These are phyloP conservation scores for Penicillium hordei DNA, from an alignment of 2,329 filamentous ascomycete genomes.

Conservation along the genomic window DNA sequence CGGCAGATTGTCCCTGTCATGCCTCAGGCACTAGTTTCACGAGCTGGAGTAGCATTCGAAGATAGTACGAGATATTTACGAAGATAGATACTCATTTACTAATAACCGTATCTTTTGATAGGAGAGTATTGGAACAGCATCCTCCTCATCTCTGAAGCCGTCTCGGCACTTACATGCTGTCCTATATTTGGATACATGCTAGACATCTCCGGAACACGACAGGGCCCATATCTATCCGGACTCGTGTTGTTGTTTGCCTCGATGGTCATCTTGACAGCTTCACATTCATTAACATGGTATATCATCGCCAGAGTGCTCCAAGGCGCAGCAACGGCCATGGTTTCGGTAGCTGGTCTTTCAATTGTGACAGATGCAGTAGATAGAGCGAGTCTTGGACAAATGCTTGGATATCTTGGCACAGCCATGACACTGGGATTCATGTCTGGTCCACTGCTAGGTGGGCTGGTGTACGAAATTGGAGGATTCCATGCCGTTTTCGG, in stretches of 20 bases:
- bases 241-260: slow-evolving; percentile 52
- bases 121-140: slow-evolving; percentile 24
- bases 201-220: slow-evolving; percentile 40
- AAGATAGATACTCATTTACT: background rate
- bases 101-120: background rate
- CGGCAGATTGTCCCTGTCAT: slow-evolving; percentile 20
- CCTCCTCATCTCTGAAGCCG: slow-evolving; percentile 18
- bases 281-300: slow-evolving; percentile 49
- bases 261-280: slow-evolving; percentile 56
- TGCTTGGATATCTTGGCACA: slow-evolving; percentile 56
- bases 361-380: slow-evolving; percentile 60
- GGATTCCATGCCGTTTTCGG: slow-evolving; percentile 60
- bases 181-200: slow-evolving; percentile 21
- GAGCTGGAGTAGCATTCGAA: slow-evolving; percentile 15
- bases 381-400: slow-evolving; percentile 57
- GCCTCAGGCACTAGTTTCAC: slow-evolving; percentile 15
- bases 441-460: slow-evolving; percentile 57
- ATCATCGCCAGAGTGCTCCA: slow-evolving; percentile 56
- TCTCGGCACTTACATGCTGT: slow-evolving; percentile 15
- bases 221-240: slow-evolving; percentile 58
- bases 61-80: slow-evolving; percentile 8
- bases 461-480: slow-evolving; percentile 57
- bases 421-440: slow-evolving; percentile 59
- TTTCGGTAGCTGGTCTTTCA: slow-evolving; percentile 60
- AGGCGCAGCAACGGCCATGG: slow-evolving; percentile 57